Evolutionary conservation across 768 basidiomycete genomes (phyloP).

Genomic region (Cytidiella melzeri): DNA sequence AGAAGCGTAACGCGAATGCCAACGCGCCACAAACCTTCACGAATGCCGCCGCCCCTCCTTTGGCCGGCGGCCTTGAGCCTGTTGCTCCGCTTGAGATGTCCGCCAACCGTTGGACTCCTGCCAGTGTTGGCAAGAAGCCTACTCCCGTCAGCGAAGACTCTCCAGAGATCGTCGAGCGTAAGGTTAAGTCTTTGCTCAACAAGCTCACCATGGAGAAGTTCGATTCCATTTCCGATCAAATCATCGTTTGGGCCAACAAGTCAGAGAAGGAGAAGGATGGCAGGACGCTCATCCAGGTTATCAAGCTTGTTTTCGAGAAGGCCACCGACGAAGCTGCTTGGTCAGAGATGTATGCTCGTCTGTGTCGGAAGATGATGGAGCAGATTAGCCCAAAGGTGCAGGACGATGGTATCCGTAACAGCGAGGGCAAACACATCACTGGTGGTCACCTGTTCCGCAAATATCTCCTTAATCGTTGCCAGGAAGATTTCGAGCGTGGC

Average conservation of each 20-base stretch:
- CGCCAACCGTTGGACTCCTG: conserved; percentile 79
- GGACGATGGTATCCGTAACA: conserved; percentile 78
- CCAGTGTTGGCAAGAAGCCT: conserved; percentile 36
- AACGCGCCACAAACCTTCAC: conserved; percentile 25
- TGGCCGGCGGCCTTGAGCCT: conserved; percentile 43
- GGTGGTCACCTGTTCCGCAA: conserved; percentile 96
- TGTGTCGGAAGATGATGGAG: conserved; percentile 96
- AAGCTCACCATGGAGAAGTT: conserved; percentile 96
- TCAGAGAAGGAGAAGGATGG: conserved; percentile 90
- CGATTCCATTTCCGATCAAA: conserved; percentile 91
- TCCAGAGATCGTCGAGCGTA: conserved; percentile 84
- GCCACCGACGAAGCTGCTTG: conserved; percentile 93
- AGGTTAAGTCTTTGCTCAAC: conserved; percentile 89
- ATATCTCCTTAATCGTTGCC: conserved; percentile 93
- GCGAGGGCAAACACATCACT: conserved; percentile 82
- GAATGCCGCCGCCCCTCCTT: background rate
- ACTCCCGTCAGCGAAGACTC: conserved; percentile 50
- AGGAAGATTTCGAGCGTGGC: conserved; percentile 95
- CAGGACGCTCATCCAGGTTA: conserved; percentile 90
- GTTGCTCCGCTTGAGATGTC: conserved; percentile 71
- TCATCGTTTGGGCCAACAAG: conserved; percentile 91
- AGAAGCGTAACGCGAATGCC: conserved; percentile 57
- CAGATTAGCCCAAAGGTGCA: conserved; percentile 82
- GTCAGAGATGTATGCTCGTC: conserved; percentile 96
- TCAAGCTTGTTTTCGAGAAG: conserved; percentile 93